phyloP scores from a whole-genome alignment of 164 flowering plant genomes.

The Aristolochia contorta region DNA sequence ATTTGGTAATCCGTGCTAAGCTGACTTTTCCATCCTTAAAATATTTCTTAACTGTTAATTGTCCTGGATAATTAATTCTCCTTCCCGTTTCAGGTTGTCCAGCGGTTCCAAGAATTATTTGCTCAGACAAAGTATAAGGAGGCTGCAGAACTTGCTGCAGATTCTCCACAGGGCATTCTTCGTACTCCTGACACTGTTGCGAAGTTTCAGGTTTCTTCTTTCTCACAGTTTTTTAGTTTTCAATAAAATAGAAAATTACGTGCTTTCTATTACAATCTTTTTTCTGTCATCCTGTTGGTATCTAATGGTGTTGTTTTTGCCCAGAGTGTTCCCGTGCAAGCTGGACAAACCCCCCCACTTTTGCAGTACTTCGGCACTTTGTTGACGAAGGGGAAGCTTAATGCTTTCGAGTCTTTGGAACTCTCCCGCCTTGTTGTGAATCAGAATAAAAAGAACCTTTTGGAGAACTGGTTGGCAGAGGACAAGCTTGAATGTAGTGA shows the following conservation, averaged over 20 bases:
- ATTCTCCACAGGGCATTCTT: slow-evolving; percentile 96
- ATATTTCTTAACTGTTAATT: neutral
- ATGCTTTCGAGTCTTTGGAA: slow-evolving; percentile 94
- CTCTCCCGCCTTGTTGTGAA: slow-evolving; percentile 98
- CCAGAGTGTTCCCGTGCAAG: slow-evolving; percentile 99
- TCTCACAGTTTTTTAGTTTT: neutral
- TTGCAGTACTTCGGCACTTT: slow-evolving; percentile 97
- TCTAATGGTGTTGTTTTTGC: slow-evolving; percentile 7
- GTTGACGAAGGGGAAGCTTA: slow-evolving; percentile 89
- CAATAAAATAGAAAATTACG: neutral
- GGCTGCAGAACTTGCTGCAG: slow-evolving; percentile 99
- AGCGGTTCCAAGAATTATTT: slow-evolving; percentile 97
- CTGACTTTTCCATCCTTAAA: neutral
- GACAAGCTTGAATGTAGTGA: slow-evolving; percentile 98
- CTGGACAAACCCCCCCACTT: slow-evolving; percentile 97
- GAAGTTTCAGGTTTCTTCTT: slow-evolving; percentile 74
- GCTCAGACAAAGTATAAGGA: slow-evolving; percentile 98
- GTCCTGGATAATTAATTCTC: neutral
- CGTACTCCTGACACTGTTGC: slow-evolving; percentile 98
- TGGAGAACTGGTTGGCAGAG: slow-evolving; percentile 98
- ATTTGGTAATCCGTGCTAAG: slow-evolving; percentile 42
- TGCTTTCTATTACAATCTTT: neutral
- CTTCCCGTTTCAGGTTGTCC: slow-evolving; percentile 66
- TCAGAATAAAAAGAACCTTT: slow-evolving; percentile 90
- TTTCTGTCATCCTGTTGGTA: slow-evolving; percentile 2